Base-by-base conservation (phyloP, 2,329 filamentous ascomycete genomes). In the Aspergillus eucalypticola region DNA sequence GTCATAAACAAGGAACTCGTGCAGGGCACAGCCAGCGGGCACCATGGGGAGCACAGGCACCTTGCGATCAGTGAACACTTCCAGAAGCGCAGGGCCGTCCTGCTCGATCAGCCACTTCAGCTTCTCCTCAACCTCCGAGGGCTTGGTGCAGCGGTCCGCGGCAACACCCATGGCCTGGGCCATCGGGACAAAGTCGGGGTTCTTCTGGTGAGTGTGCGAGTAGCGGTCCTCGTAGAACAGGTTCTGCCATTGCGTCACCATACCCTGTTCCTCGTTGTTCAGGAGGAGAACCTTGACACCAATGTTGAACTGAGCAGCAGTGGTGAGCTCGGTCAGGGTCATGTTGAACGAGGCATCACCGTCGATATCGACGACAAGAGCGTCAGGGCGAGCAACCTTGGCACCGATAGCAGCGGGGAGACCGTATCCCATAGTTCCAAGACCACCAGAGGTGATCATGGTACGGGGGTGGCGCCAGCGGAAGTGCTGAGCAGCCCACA, bases 331-430 rank as follows among this genome's bases (percentile, higher is more conserved):
- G 1, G 94, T 97, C 61, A 97, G 84, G 5, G 95, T 98, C 95
- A 99, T 98, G 84, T 92, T 91, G 83, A 99, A 98, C 3, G 93
- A 97, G n/a, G 94, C 95, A 75, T 98, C 95, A 64, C 95, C 95
- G 75, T 99, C 95, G 71, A 98, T 96, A 76, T 98, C 94, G 61
- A 98, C 87, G 62, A 98, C 94, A 54, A 96, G 86, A 63, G 90
- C 88, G 54, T 96, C 90, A 3, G 89, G 88, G 49, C 84, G 83
- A 17, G 88, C 90, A 53, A 96, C 94, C 83, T 97, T 97, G 71
- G 92, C 93, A 64, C 95, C 95, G 66, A 98, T 98, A 64, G 95
- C 93, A 23, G 93, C 91, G 23, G 95, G 95, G 46, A 99, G 86
- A 74, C 95, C 95, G 79, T 86, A 98, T 60, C 95, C 95, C 95